These are phyloP conservation scores for Tranzscheliella williamsii DNA, from an alignment of 1,284 basidiomycete genomes.

Conservation along the genomic window DNA sequence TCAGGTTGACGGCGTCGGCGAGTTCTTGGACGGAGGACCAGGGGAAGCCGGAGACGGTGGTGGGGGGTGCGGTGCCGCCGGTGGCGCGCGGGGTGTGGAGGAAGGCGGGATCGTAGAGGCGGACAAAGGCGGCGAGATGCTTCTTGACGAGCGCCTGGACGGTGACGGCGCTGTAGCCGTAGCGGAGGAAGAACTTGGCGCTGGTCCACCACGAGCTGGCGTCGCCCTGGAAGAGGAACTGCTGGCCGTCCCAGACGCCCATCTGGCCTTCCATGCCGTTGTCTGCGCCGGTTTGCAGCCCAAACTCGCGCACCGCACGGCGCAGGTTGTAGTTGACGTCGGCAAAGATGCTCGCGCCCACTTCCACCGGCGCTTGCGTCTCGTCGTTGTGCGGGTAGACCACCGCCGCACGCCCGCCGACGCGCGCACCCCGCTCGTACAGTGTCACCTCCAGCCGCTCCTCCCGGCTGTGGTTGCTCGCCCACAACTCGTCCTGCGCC, in stretches of 20 bases:
- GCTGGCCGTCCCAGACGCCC: constrained; percentile 77
- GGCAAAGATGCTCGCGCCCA: constrained; percentile 89
- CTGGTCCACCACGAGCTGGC: constrained; percentile 55
- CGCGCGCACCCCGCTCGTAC: constrained; percentile 74
- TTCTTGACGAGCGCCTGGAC: constrained; percentile 66
- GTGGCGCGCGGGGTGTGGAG: constrained; percentile 61
- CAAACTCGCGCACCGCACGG: constrained; percentile 29
- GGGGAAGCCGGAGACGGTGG: constrained; percentile 44
- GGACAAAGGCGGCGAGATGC: constrained; percentile 63
- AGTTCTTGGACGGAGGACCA: constrained; percentile 72
- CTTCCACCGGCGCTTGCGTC: constrained; percentile 67
- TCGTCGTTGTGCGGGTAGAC: constrained; percentile 76
- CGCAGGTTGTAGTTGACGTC: constrained; percentile 72
- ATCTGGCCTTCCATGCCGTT: constrained; percentile 13
- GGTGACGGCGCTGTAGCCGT: constrained; percentile 73
- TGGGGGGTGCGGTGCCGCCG: neutral
- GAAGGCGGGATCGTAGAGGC: constrained; percentile 69
- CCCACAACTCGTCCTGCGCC: constrained; percentile 59
- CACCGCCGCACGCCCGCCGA: constrained; percentile 80
- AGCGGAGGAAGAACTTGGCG: constrained; percentile 67
- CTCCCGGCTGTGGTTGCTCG: constrained; percentile 1
- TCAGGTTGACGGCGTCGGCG: constrained; percentile 67
- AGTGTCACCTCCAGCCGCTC: constrained; percentile 72
- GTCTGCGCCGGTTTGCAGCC: constrained; percentile 17
- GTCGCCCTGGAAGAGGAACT: constrained; percentile 53